These are phyloP conservation scores for Beauveria brongniartii DNA, from an alignment of 2,329 filamentous ascomycete genomes.

Conservation along the genomic window DNA sequence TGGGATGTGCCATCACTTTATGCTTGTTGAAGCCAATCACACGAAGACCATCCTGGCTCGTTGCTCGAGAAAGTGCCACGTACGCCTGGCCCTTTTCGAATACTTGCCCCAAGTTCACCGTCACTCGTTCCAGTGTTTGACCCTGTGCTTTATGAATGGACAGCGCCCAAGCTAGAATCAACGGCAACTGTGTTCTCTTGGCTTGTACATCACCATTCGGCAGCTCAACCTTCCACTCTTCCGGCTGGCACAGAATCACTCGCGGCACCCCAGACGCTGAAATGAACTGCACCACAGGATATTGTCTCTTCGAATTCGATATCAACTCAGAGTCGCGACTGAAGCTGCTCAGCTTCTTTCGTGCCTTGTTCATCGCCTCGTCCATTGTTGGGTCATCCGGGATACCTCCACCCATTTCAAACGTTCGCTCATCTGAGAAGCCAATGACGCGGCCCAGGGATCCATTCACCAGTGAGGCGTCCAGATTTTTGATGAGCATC, in stretches of 20 bases:
- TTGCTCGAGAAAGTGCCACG: constrained; percentile 89
- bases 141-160: constrained; percentile 98
- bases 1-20: constrained; percentile 91
- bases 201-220: constrained; percentile 92
- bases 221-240: constrained; percentile 95
- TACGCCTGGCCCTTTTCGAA: constrained; percentile 99
- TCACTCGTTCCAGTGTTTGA: constrained; percentile 86
- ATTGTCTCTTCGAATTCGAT: constrained; percentile 47
- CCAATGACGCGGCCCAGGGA: constrained; percentile 73
- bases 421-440: constrained; percentile 32
- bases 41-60: constrained; percentile 76
- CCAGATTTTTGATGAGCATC: constrained; percentile 99
- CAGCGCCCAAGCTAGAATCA: constrained; percentile 93
- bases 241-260: constrained; percentile 68
- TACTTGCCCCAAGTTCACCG: constrained; percentile 83
- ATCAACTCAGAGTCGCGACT: constrained; percentile 33
- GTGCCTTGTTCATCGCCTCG: constrained; percentile 38
- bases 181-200: constrained; percentile 69
- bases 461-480: constrained; percentile 88
- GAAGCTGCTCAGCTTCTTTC: constrained; percentile 49
- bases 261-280: constrained; percentile 60
- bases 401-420: constrained; percentile 31
- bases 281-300: constrained; percentile 77
- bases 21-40: constrained; percentile 80
- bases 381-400: constrained; percentile 34